Conservation (phyloP, 2,329 filamentous ascomycete species). For the Dendrostoma leiphaemia region DNA sequence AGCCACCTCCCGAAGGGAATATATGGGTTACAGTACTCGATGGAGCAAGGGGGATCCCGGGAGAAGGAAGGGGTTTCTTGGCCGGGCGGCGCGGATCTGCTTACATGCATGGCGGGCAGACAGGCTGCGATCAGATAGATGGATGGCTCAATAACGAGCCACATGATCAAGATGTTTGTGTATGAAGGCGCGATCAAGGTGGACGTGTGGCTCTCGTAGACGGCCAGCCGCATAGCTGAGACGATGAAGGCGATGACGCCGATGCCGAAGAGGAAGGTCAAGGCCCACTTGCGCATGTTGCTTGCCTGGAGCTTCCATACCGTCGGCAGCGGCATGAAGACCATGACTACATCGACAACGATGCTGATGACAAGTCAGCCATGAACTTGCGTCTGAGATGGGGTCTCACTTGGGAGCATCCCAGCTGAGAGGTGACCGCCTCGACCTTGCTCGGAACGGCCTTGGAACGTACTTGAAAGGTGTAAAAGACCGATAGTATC, state of each 20-base stretch:
- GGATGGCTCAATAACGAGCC: constrained; percentile 13
- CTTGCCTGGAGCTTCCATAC: constrained; percentile 13
- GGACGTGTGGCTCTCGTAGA: constrained; percentile 10
- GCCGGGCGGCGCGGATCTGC: no score
- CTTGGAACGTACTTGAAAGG: constrained; percentile 10
- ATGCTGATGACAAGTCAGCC: neutral
- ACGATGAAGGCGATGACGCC: constrained; percentile 10
- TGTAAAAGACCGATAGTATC: constrained; percentile 13
- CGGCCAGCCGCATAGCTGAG: constrained; percentile 7
- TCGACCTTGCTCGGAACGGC: neutral
- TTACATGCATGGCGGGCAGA: constrained; percentile 17
- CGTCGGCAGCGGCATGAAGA: constrained; percentile 12
- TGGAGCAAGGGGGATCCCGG: no score
- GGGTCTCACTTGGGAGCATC: no score
- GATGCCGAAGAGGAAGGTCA: constrained; percentile 14
- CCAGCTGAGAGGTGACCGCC: neutral
- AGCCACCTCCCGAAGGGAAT: no score
- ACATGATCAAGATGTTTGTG: constrained; percentile 14
- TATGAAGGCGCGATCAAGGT: constrained; percentile 9
- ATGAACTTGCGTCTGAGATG: no score
- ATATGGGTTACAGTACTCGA: no score
- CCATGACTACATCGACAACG: neutral
- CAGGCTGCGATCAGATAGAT: constrained; percentile 15
- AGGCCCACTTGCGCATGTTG: constrained; percentile 10
- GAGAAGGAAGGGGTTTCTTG: no score